These are phyloP conservation scores for Emydomyces testavorans DNA, from an alignment of 2,329 filamentous ascomycete species.

Conservation along the genomic window DNA sequence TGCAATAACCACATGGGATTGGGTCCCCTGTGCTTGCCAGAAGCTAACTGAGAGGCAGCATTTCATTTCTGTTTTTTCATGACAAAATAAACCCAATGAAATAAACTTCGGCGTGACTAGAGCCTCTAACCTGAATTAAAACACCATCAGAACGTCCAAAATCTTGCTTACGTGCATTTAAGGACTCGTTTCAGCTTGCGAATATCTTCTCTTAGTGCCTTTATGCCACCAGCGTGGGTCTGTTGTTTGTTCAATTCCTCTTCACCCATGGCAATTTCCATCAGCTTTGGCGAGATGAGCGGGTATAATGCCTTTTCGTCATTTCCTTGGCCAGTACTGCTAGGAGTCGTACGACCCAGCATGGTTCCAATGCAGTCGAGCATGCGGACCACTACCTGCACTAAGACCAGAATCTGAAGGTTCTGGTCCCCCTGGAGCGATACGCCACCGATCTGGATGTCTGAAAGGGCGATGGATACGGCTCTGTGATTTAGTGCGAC, in stretches of 20 bases:
- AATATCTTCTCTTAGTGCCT: slow-evolving; percentile 7
- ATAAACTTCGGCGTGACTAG: too few species aligned
- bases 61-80: too few species aligned
- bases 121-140: too few species aligned
- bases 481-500: slow-evolving; percentile 7
- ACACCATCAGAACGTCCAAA: too few species aligned
- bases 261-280: slow-evolving; percentile 6
- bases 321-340: background rate
- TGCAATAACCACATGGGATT: too few species aligned
- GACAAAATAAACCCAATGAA: too few species aligned
- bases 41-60: too few species aligned
- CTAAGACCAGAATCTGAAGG: slow-evolving; percentile 7
- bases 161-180: background rate
- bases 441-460: slow-evolving; percentile 8
- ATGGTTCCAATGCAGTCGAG: slow-evolving; percentile 6
- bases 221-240: slow-evolving; percentile 1
- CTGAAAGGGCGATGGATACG: slow-evolving; percentile 7
- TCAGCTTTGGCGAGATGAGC: background rate
- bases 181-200: slow-evolving; percentile 6
- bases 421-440: slow-evolving; percentile 8
- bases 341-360: background rate
- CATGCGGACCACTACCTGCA: slow-evolving; percentile 8
- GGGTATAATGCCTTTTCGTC: background rate
- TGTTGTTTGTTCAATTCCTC: slow-evolving; percentile 1
- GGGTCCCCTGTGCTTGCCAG: too few species aligned